These are phyloP conservation scores for Boletellus sp. DNA, from an alignment of 768 basidiomycete genomes.

Conservation along the genomic window DNA sequence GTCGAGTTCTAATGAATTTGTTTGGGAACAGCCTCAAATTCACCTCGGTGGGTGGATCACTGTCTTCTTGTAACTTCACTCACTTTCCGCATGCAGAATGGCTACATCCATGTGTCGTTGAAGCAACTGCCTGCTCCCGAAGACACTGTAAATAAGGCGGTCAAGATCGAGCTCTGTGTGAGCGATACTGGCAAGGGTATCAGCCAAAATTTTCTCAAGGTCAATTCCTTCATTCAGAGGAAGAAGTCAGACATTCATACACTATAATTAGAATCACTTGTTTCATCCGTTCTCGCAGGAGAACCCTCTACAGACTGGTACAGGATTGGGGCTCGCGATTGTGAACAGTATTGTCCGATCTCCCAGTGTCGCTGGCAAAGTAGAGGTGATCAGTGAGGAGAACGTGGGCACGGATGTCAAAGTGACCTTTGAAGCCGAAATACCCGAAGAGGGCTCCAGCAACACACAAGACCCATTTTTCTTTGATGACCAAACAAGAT, in stretches of 20 bases:
- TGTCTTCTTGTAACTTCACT: not conserved
- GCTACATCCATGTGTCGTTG: conserved; percentile 82
- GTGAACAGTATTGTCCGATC: conserved; percentile 90
- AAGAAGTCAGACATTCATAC: not conserved
- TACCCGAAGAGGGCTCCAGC: conserved; percentile 38
- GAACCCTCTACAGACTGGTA: conserved; percentile 89
- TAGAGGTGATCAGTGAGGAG: conserved; percentile 92
- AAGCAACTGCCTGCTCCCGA: conserved; percentile 63
- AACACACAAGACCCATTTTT: conserved; percentile 46
- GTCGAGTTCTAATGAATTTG: conserved; percentile 90
- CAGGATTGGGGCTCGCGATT: conserved; percentile 91
- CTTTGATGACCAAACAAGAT: conserved; percentile 36
- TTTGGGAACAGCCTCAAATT: conserved; percentile 95
- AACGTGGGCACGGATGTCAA: conserved; percentile 89
- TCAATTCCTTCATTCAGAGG: conserved; percentile 24
- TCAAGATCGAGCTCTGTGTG: conserved; percentile 80
- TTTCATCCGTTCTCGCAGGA: conserved; percentile 98
- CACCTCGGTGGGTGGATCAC: conserved; percentile 55
- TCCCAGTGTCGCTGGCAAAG: conserved; percentile 82
- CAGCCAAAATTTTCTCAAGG: conserved; percentile 88
- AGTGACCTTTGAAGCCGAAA: conserved; percentile 74
- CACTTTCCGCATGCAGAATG: conserved; percentile 48
- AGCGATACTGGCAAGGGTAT: conserved; percentile 95
- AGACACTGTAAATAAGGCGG: conserved; percentile 51
- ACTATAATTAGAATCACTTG: conserved; percentile 66